A percentile compares a stretch with the other conserved stretches of the same genome.
phyloP scores from a whole-genome alignment of 306 rosid species.

The Fragaria ananassa region DNA sequence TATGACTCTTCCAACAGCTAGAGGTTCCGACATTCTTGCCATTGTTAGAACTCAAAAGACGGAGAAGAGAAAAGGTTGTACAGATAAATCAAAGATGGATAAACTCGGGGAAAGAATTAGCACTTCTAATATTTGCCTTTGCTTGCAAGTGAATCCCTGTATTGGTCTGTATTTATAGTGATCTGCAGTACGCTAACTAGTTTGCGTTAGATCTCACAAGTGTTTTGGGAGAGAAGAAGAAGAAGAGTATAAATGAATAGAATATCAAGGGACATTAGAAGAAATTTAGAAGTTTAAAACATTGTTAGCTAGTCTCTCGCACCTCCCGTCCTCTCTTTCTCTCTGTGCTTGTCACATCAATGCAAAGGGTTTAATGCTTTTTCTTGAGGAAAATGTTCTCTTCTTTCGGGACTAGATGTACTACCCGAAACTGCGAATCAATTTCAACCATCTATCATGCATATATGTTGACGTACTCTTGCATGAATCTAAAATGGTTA shows the following conservation, averaged over 20 bases:
- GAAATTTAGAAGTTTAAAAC: not conserved
- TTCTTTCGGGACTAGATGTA: not conserved
- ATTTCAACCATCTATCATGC: not conserved
- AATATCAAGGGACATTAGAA: not conserved
- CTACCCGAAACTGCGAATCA: too few relatives aligned
- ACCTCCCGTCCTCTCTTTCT: not conserved
- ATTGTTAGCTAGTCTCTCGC: not conserved
- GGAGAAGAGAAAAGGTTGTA: not conserved
- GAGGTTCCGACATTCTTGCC: slow-evolving; percentile 57
- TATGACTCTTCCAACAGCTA: slow-evolving; percentile 68
- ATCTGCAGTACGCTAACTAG: not conserved
- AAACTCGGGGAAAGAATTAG: slow-evolving; percentile 13
- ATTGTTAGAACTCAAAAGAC: slow-evolving; percentile 14
- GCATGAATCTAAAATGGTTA: not conserved
- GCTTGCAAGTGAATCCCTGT: not conserved
- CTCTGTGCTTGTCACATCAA: not conserved
- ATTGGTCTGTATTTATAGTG: slow-evolving; percentile 11
- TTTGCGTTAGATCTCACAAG: not conserved
- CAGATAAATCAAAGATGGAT: not conserved
- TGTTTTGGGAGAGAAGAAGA: not conserved
- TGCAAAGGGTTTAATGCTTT: not conserved
- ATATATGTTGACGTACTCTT: not conserved
- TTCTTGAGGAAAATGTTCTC: not conserved
- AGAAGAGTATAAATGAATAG: not conserved
- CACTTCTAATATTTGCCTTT: not conserved